phyloP scores from a whole-genome alignment of 306 rosid genomes.

The Delonix regia region DNA sequence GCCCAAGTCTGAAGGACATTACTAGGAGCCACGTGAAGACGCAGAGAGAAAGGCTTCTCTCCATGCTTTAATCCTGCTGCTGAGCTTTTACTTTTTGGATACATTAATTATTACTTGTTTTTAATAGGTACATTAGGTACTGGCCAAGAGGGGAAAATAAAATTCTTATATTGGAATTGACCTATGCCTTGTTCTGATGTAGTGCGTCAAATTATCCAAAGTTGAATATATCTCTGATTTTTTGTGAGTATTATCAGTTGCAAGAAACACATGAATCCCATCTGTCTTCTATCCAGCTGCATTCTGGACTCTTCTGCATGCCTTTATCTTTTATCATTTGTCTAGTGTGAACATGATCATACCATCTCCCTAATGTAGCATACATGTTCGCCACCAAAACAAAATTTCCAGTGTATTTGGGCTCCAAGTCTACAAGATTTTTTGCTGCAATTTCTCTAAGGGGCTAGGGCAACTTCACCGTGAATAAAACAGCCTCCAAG shows the following conservation, averaged over 20 bases:
- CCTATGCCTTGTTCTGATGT: slow-evolving; percentile 35
- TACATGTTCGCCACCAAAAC: slow-evolving; percentile 57
- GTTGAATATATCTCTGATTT: slow-evolving; percentile 47
- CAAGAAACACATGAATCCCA: slow-evolving; percentile 57
- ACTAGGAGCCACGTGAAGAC: slow-evolving; percentile 59
- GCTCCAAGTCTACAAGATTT: slow-evolving; percentile 57
- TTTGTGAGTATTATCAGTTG: slow-evolving; percentile 51
- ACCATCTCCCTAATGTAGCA: slow-evolving; percentile 55
- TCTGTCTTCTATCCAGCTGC: slow-evolving; percentile 75
- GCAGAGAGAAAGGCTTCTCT: slow-evolving; percentile 32
- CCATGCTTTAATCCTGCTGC: slow-evolving; percentile 50
- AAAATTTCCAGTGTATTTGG: slow-evolving; percentile 51
- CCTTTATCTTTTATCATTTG: slow-evolving; percentile 48
- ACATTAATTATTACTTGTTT: not conserved
- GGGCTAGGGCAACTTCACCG: slow-evolving; percentile 42
- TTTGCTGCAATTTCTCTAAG: slow-evolving; percentile 63
- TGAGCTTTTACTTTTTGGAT: no score
- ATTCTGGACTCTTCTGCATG: slow-evolving; percentile 64
- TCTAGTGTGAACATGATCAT: slow-evolving; percentile 50
- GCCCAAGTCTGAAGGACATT: slow-evolving; percentile 49
- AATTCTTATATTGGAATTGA: no score
- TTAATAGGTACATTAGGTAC: not conserved
- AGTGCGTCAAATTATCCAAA: slow-evolving; percentile 40
- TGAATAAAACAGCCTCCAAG: slow-evolving; percentile 64
- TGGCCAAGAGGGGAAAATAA: slow-evolving; percentile 1